Evolutionary conservation across 1,284 basidiomycete genomes (phyloP), one percentile per base, ranked within the genome.

Genomic region (Cystodermella granulosa): DNA sequence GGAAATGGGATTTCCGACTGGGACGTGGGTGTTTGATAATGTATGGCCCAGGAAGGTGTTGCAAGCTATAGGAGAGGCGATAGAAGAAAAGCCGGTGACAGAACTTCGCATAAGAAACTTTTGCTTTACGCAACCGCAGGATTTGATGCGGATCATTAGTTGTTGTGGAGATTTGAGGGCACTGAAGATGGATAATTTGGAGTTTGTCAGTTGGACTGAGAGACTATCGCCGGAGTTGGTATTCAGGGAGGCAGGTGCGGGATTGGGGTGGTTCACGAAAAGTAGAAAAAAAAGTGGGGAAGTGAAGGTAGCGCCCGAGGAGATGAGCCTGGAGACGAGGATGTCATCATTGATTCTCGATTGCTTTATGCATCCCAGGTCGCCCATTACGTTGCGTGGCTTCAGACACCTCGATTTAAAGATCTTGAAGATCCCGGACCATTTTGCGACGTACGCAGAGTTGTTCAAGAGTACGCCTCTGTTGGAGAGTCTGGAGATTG

Each of bases 401-500:
- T 45, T 59, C 16, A 46, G 40, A 5, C 42, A 38, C 11, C 49
- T 61, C 14, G 40, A 45, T 23, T 46, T 59, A 17, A 54, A 51
- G 34, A 42, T 56, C 11, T 24, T 40, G 20, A 40, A 40, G 39
- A 49, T 53, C 13, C 38, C 51, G 3, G 52, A 53, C 16, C 54
- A 53, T 42, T 55, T 52, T 34, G 41, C 28, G 13, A 51, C 46
- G 20, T 46, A 55, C 8, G 40, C 55, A 16, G 46, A 53, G 15
- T 40, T 60, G 17, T 42, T 62, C 11, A 43, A 46, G 39, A 5
- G 22, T 28, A 47, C 53, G 4, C 49, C 46, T 2, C 46, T 41
- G 24, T 38, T 62, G 34, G 51, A 55, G 39, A 40, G 41, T 22
- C 46, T 60, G 6, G 55, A 62, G 38, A 34, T 61, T 31, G 51